Percentiles rank a stretch among this genome's conserved stretches.
phyloP scores from a whole-genome alignment of 129 eudicot genomes.

The Silybum marianum region DNA sequence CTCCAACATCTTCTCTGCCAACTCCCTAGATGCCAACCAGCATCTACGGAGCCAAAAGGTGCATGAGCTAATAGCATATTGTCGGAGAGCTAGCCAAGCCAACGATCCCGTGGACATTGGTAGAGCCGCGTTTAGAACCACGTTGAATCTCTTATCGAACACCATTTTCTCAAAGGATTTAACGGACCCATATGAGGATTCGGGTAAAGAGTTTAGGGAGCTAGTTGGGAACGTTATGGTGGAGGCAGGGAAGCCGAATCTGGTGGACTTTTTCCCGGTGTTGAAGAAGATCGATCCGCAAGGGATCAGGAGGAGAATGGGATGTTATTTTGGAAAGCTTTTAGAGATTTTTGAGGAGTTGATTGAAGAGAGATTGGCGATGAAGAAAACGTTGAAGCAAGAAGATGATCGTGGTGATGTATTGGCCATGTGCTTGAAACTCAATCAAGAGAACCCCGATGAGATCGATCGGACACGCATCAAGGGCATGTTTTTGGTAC shows the following conservation, averaged over 20 bases:
- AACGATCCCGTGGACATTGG: conserved; percentile 22
- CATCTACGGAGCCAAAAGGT: conserved; percentile 45
- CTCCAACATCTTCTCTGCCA: conserved; percentile 45
- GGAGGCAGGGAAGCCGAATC: conserved; percentile 32
- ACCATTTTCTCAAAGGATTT: conserved; percentile 35
- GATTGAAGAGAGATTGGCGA: conserved; percentile 32
- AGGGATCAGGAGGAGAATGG: conserved; percentile 23
- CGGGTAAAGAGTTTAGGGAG: conserved; percentile 30
- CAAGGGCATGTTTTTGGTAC: conserved; percentile 16
- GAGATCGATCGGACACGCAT: not conserved
- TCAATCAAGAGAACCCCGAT: conserved; percentile 11
- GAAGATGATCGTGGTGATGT: not conserved
- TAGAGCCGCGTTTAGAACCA: conserved; percentile 26
- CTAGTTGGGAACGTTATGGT: conserved; percentile 18
- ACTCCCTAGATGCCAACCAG: conserved; percentile 47
- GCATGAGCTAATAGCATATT: conserved; percentile 38
- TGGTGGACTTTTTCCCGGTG: conserved; percentile 27
- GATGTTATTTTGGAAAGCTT: conserved; percentile 11
- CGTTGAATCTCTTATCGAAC: conserved; percentile 27
- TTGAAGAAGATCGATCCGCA: conserved; percentile 15
- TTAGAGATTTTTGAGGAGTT: conserved; percentile 28
- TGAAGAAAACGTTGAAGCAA: not conserved
- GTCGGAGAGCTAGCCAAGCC: conserved; percentile 27
- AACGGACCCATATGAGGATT: conserved; percentile 2
- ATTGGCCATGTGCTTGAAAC: conserved; percentile 4